phyloP scores from a whole-genome alignment of 2,329 filamentous ascomycete species.

The Microcyclosporella mali region DNA sequence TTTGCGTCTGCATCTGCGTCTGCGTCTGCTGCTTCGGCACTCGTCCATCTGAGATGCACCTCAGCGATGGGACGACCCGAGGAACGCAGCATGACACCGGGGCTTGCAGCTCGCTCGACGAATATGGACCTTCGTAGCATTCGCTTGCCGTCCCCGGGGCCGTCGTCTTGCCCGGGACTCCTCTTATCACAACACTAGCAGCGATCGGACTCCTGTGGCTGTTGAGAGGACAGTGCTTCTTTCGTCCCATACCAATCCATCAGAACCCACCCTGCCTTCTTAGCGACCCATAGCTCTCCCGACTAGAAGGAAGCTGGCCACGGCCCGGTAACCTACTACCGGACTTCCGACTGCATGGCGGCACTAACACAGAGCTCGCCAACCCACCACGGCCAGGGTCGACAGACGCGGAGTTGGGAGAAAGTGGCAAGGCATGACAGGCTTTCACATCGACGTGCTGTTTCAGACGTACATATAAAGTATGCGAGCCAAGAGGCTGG shows the following conservation, averaged over 20 bases:
- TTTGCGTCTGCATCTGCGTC: not conserved
- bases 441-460: conserved; percentile 1
- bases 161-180: not conserved
- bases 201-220: not conserved
- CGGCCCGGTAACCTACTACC: conserved; percentile 18
- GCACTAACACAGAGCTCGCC: conserved; percentile 4
- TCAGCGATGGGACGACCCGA: not conserved
- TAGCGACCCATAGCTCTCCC: conserved; percentile 13
- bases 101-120: conserved; percentile 2
- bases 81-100: conserved; percentile 5
- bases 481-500: not conserved
- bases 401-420: conserved; percentile 1
- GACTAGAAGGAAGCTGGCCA: conserved; percentile 15
- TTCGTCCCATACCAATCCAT: no score
- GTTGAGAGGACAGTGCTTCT: no score
- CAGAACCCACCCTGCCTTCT: no score
- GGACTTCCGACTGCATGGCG: conserved; percentile 10
- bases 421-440: not conserved
- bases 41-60: conserved; percentile 1
- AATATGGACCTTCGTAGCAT: not conserved
- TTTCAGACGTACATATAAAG: no score
- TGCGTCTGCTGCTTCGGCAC: conserved; percentile 7
- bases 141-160: not conserved
- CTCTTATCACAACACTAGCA: conserved; percentile 8
- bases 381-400: conserved; percentile 4